phyloP scores from a whole-genome alignment of 2,329 filamentous ascomycete genomes.

The Geosmithia putterillii region DNA sequence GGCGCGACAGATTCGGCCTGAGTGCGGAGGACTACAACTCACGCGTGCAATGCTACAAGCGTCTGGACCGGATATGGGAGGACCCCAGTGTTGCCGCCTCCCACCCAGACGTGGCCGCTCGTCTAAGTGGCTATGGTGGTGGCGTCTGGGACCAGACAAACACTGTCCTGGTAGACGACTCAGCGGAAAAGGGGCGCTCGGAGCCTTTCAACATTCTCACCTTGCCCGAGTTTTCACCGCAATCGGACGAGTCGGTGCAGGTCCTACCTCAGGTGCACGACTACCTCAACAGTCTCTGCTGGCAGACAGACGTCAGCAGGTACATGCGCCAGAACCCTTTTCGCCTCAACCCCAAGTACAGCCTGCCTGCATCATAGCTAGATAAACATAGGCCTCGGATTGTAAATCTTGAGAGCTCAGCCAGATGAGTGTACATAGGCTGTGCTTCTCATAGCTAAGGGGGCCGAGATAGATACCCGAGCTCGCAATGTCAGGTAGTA shows the following conservation, averaged over 20 bases:
- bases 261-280: conserved; percentile 49
- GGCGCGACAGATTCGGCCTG: conserved; percentile 63
- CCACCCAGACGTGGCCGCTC: conserved; percentile 25
- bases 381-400: too few relatives aligned
- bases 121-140: too few relatives aligned
- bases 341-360: conserved; percentile 17
- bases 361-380: conserved; percentile 1
- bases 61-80: conserved; percentile 61
- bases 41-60: conserved; percentile 84
- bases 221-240: conserved; percentile 62
- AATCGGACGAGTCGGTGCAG: conserved; percentile 22
- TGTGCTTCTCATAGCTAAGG: too few relatives aligned
- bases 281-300: conserved; percentile 42
- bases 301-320: conserved; percentile 47
- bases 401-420: too few relatives aligned
- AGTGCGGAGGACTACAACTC: conserved; percentile 47
- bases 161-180: conserved; percentile 85
- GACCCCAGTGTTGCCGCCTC: conserved; percentile 27
- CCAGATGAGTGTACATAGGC: too few relatives aligned
- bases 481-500: too few relatives aligned
- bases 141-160: conserved; percentile 66
- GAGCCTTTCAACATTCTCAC: conserved; percentile 77
- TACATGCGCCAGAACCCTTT: conserved; percentile 45
- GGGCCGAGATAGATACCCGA: too few relatives aligned
- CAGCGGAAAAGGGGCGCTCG: conserved; percentile 61